Evolutionary conservation across 1,284 basidiomycete genomes (phyloP), one percentile per base, ranked within the genome.

Genomic region (Papiliotrema laurentii): DNA sequence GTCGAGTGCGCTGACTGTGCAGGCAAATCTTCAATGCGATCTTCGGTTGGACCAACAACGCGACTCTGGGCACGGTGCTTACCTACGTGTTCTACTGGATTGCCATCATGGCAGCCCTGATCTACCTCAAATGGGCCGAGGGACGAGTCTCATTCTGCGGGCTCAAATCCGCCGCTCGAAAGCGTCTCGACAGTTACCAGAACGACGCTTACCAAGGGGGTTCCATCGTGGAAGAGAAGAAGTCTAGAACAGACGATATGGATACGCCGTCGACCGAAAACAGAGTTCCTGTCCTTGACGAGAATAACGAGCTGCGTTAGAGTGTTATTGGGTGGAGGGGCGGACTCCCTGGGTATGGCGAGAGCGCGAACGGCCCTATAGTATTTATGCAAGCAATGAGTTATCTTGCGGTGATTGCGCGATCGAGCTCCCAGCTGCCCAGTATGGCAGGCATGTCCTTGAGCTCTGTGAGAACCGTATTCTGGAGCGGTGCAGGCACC

Each of bases 81-180:
- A 74, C 80, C 1, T 90, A 89, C 64, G 80, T 86, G 36, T 83
- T 86, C 66, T 89, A 88, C 75, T 91, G 87, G 88, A 58, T 90
- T 47, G 78, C 81, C 11, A 83, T 84, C 55, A 81, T 86, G 36
- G 76, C 64, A 28, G 74, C 76, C 4, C 77, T 92, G 43, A 63
- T 86, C 51, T 79, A 78, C 64, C 78, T 88, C 78, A 89, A 89
- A 72, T 89, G 76, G 76, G 42, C 63, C 19, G 78, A 79, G 59
- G 78, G 77, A 25, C 71, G 78, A 31, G 53, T 69, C 19, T 58
- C 69, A 7, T 59, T 75, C 53, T 70, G 71, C 31, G 74, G 75
- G 46, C 30, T 10, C 26, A 38, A 47, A 39, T 47, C 45, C 27
- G 26, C 35, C 13, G 37, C 19, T 19, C 36, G 16, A 3, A 38